Evolutionary conservation across 106 monocot species (phyloP).

Genomic region (Phalaenopsis aphrodite): DNA sequence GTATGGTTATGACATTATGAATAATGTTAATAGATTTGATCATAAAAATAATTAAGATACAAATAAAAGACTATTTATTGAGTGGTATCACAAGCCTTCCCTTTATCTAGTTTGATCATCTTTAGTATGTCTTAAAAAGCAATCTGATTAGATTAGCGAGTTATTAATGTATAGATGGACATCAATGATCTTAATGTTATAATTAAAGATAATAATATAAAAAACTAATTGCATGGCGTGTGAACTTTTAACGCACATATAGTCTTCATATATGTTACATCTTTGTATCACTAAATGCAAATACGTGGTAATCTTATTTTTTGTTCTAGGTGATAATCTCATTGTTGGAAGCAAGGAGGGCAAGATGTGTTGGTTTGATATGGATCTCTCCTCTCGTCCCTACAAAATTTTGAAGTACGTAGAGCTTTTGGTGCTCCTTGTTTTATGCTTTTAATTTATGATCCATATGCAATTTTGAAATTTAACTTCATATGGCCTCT

Average conservation of each 20-base stretch:
- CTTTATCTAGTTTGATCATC: not conserved
- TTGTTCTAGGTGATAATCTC: slow-evolving; percentile 82
- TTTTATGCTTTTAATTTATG: not conserved
- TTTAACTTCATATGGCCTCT: not conserved
- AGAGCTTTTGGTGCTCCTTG: not conserved
- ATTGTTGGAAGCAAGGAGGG: slow-evolving; percentile 98
- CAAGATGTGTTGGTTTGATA: slow-evolving; percentile 98
- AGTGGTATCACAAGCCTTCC: not conserved
- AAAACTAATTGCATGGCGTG: not conserved
- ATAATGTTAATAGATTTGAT: not conserved
- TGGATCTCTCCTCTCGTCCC: slow-evolving; percentile 79
- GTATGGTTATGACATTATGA: not conserved
- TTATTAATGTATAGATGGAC: not conserved
- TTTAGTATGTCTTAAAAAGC: not conserved
- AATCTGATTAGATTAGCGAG: not conserved
- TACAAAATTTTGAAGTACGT: slow-evolving; percentile 82
- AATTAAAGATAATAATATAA: not conserved
- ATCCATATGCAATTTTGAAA: not conserved
- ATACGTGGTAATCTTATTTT: not conserved
- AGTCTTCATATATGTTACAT: not conserved
- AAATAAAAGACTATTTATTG: not conserved
- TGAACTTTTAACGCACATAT: not conserved
- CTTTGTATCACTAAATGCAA: not conserved
- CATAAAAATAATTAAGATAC: not conserved
- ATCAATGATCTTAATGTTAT: not conserved